Base-by-base conservation (phyloP, 2,329 filamentous ascomycete genomes). In the Phialophora chinensis region DNA sequence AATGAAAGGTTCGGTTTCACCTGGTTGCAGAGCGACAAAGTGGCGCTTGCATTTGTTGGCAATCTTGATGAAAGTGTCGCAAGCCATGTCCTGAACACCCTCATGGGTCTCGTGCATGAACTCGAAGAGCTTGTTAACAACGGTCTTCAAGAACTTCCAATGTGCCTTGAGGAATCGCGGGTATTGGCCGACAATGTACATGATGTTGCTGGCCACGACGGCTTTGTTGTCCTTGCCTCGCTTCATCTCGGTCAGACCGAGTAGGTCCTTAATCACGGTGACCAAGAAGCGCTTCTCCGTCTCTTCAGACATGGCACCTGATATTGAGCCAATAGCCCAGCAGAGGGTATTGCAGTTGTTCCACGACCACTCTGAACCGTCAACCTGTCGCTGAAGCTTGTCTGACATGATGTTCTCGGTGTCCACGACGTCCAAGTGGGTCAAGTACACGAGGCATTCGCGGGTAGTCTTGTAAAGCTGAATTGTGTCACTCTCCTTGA, bases 21-120 rank as follows among this genome's bases (percentile, higher is more conserved):
- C 95, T 23, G 94, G 92, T 79, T 99, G 95, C 38, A 97, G 85
- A 17, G 94, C 93, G 69, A 99, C 95, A 77, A 99, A 99, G 79
- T 99, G 96, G 65, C 95, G 90, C 77, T 95, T 91, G 82, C 95
- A 99, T 79, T 98, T 96, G 78, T 96, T 94, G 29, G 95, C 96
- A 77, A 99, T 99, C 84, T 99, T 99, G 81, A 99, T 99, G 75
- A 99, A 99, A 0, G 95, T 99, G 80, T 99, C 96, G 78, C 95
- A 99, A 75, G 95, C 95, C 96, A 99, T 99, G 80, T 99, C 95
- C 81, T 99, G 96, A 29, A 99, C 95, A 83, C 91, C 95, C 83
- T 99, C 95, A 75, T 99, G 95, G 0, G 95, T 98, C 80, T 99
- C 95, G 79, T 99, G 95, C 95, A 99, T 99, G 77, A 99, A 99